Evolutionary conservation across 306 rosid species (phyloP), one percentile per base, ranked within the genome.

Genomic region (Vigna unguiculata): DNA sequence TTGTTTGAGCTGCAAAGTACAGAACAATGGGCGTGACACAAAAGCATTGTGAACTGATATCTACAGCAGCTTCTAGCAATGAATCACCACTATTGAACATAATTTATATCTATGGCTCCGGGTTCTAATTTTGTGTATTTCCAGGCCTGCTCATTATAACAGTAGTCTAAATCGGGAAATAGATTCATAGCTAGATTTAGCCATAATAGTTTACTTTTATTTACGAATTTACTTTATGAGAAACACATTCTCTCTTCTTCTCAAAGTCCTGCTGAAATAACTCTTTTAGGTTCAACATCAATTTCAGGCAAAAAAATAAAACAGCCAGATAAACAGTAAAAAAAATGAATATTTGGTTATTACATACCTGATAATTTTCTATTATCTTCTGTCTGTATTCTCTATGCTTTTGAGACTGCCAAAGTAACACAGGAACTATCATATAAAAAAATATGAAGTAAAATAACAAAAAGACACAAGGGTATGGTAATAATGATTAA

Each of bases 361-460:
- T 52, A 36, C 81, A 59, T 79, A 96, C 99, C 97, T 72, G 89
- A 86, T 96, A 96, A 83, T 86, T 84, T 64, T 89, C 77, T 48
- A 85, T 82, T 79, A 96, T 96, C 90, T 78, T 91, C 83, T 89
- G 88, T 75, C 88, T 83, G 89, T 96, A 96, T 36, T 90, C 97
- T 63, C 85, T 86, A 53, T 91, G 98, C 74, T 74, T 90, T 74
- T 87, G 96, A 77, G 83, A 87, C 99, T 96, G 90, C 81, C 78
- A 79, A 67, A 65, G 74, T 47, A 66, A 73, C 72, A 77, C 46
- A 17, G 32, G 4, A 87, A 68, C 32, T 25, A 63, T 69, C 64
- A 78, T 71, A 69, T 63, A 69, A 55, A 64, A 55, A 74, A 55
- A 30, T 20, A 20, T 20, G 54, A 11, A 7, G 68, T 55, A 67